Conservation (phyloP, 2,329 filamentous ascomycete genomes). For the Curvularia lunata region DNA sequence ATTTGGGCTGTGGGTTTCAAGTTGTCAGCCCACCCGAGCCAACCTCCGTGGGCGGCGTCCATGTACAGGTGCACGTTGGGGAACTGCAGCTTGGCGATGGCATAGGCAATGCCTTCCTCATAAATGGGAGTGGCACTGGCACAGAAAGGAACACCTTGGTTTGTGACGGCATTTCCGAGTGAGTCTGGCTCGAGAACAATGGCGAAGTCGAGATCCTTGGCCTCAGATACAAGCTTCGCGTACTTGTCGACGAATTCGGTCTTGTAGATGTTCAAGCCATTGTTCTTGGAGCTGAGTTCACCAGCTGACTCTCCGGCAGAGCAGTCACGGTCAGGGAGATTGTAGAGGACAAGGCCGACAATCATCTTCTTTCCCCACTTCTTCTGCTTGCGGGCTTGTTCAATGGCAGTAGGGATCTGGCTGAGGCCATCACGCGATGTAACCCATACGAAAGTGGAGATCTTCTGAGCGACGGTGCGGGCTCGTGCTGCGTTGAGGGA, state of each 20-base stretch:
- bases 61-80: conserved; percentile 39
- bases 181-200: conserved; percentile 40
- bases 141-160: conserved; percentile 32
- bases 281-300: conserved; percentile 75
- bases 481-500: conserved; percentile 36
- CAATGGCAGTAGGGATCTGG: conserved; percentile 29
- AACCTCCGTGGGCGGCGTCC: conserved; percentile 40
- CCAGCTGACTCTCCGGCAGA: conserved; percentile 78
- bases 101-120: conserved; percentile 40
- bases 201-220: conserved; percentile 37
- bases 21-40: conserved; percentile 42
- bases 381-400: conserved; percentile 31
- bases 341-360: conserved; percentile 74
- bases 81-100: conserved; percentile 37
- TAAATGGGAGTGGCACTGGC: conserved; percentile 34
- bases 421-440: conserved; percentile 29
- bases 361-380: conserved; percentile 29
- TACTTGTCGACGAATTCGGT: conserved; percentile 39
- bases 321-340: conserved; percentile 88
- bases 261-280: conserved; percentile 36
- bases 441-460: conserved; percentile 39
- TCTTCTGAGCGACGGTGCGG: conserved; percentile 35
- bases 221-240: conserved; percentile 30
- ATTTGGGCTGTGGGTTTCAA: conserved; percentile 34
- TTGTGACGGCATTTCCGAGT: conserved; percentile 39